Evolutionary conservation across 495 filamentous ascomycete species (phyloP).

Genomic region (Lasiosphaeris hirsuta): DNA sequence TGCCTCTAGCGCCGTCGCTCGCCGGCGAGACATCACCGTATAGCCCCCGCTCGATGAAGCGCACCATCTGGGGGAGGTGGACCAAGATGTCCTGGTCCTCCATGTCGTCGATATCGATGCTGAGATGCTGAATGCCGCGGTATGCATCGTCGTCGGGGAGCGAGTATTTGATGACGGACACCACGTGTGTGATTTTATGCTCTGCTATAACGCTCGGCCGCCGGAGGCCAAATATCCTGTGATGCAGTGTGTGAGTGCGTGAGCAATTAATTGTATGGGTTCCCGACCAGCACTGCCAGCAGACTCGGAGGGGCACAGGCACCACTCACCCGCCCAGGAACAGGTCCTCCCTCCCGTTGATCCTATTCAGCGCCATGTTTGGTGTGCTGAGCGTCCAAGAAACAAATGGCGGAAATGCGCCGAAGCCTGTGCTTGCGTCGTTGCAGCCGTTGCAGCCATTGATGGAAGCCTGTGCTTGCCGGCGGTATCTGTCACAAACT

Average conservation of each 20-base stretch:
- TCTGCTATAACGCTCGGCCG: constrained; percentile 62
- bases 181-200: constrained; percentile 80
- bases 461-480: too few species aligned
- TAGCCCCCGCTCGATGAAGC: constrained; percentile 78
- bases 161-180: constrained; percentile 65
- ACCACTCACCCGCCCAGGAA: constrained; percentile 77
- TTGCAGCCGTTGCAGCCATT: too few species aligned
- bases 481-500: background rate
- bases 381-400: background rate
- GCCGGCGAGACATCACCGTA: constrained; percentile 17
- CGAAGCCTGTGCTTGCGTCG: too few species aligned
- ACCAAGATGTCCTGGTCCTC: constrained; percentile 82
- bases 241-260: constrained; percentile 27
- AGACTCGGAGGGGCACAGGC: background rate
- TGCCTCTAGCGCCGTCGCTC: constrained; percentile 57
- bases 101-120: constrained; percentile 82
- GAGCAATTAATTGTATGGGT: background rate
- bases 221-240: constrained; percentile 72
- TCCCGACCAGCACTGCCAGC: constrained; percentile 7
- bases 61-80: constrained; percentile 69
- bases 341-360: constrained; percentile 70
- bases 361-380: constrained; percentile 38
- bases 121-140: constrained; percentile 62
- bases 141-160: constrained; percentile 37
- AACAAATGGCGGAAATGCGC: background rate